Percentiles rank a stretch among this genome's conserved stretches.
Evolutionary conservation across 768 basidiomycete species (phyloP).

Genomic region (Collybiopsis confluens): DNA sequence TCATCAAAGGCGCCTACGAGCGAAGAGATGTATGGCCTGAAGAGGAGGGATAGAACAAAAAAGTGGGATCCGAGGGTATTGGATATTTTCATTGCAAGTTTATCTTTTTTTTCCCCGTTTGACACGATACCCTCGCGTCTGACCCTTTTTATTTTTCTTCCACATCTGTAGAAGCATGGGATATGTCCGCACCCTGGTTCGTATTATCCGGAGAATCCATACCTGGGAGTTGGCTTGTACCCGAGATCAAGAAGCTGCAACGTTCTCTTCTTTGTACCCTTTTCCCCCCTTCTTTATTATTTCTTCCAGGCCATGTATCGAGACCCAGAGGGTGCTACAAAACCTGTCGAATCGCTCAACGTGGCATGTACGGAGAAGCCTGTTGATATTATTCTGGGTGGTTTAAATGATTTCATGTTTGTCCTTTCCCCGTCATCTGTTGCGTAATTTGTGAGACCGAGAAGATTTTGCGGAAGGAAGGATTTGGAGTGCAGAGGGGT

Average conservation of each 20-base stretch:
- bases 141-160: no score
- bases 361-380: slow-evolving; percentile 34
- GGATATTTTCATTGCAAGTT: slow-evolving; percentile 48
- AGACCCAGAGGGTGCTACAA: slow-evolving; percentile 50
- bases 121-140: neutral
- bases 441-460: no score
- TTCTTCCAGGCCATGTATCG: slow-evolving; percentile 54
- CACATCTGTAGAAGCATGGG: slow-evolving; percentile 44
- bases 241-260: slow-evolving; percentile 58
- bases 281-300: neutral
- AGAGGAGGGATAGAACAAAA: slow-evolving; percentile 25
- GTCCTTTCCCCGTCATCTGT: no score
- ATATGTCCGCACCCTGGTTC: slow-evolving; percentile 33
- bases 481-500: no score
- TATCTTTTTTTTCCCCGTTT: neutral
- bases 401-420: slow-evolving; percentile 49
- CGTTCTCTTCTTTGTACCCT: neutral
- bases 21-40: slow-evolving; percentile 51
- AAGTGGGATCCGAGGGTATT: slow-evolving; percentile 55
- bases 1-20: slow-evolving; percentile 45
- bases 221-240: slow-evolving; percentile 51
- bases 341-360: slow-evolving; percentile 46
- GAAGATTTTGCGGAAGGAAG: no score
- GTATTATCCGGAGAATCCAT: slow-evolving; percentile 24
- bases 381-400: slow-evolving; percentile 52